Conservation (phyloP, 768 basidiomycete genomes). For the Boletus sp. region DNA sequence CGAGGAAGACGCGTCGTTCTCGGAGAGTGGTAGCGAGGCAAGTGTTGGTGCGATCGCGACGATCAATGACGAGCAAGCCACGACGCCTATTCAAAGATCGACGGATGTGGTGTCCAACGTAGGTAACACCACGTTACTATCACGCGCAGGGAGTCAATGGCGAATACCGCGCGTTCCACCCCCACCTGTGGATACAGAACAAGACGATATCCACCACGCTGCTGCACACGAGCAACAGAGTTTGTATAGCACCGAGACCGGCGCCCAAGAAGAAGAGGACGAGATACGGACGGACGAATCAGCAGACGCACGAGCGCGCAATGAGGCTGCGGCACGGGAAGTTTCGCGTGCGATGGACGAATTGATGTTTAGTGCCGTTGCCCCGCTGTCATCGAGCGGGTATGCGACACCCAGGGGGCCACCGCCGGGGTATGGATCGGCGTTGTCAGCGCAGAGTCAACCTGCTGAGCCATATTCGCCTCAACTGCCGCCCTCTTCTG, state of each 20-base stretch:
- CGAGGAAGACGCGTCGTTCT: constrained; percentile 10
- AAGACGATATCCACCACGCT: neutral
- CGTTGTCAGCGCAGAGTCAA: constrained; percentile 2
- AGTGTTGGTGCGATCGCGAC: neutral
- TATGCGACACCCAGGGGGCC: constrained; percentile 18
- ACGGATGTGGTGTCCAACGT: neutral
- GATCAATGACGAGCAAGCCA: neutral
- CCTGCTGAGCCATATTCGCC: neutral
- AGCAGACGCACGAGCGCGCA: constrained; percentile 53
- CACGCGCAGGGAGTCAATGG: constrained; percentile 23
- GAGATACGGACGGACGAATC: constrained; percentile 23
- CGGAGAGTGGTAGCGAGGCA: constrained; percentile 10
- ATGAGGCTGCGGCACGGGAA: constrained; percentile 68
- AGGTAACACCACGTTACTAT: neutral
- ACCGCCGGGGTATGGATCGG: constrained; percentile 7
- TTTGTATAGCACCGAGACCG: neutral
- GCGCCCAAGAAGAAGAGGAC: constrained; percentile 25
- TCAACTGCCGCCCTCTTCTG: neutral
- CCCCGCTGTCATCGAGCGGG: constrained; percentile 11
- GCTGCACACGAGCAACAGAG: constrained; percentile 7
- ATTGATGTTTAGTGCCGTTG: constrained; percentile 41
- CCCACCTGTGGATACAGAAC: constrained; percentile 34
- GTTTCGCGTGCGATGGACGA: constrained; percentile 64
- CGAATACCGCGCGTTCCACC: constrained; percentile 40
- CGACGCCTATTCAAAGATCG: constrained; percentile 6